Evolutionary conservation across 352 stramenopile species (phyloP), one percentile per base, ranked within the genome.

Genomic region (Pythium brassicae): DNA sequence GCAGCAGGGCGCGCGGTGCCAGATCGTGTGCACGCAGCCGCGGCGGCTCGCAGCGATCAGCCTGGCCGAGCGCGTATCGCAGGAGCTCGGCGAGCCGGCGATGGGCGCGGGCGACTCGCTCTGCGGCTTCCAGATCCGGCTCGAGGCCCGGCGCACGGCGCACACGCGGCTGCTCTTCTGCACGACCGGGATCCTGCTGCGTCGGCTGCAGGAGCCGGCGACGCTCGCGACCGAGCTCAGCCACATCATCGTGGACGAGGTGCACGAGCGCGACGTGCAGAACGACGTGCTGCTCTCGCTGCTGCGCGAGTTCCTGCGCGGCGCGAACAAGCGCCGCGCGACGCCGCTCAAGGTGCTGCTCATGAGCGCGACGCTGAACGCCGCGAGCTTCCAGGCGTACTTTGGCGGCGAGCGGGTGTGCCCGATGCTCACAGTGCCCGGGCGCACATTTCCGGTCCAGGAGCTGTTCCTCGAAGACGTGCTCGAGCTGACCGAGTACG

Each of bases 191-290:
- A 92, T 98, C 22, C 64, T 99, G 34, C 69, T 99, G 10, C 89
- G 94, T 14, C 86, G 88, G 52, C 72, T 98, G 6, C 94, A 98
- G 49, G 75, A 87, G 2, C 82, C 92, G 14, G 71, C 62, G 6
- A 88, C 79, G 6, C 69, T 98, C 3, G 63, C 59, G 2, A 65
- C 92, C 29, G 83, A 89, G 48, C 74, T 99, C 40, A 98, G 92
- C 25, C 96, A 99, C 68, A 86, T 99, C 51, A 94, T 99, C 49
- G 87, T 99, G 17, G 97, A 99, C 68, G 96, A 99, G 69, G 95
- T 99, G 27, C 95, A 99, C 65, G 97, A 99, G 71, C 81, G 97
- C 19, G 87, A 97, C 61, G 69, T 97, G 17, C 90, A 97, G 57
- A 97, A 79, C 15, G 91, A 97, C 48, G 90, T 98, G 40, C 61